A percentile compares a stretch with the other conserved stretches of the same genome.
Conservation (phyloP, 257 asterid species). For the Penstemon eatonii region DNA sequence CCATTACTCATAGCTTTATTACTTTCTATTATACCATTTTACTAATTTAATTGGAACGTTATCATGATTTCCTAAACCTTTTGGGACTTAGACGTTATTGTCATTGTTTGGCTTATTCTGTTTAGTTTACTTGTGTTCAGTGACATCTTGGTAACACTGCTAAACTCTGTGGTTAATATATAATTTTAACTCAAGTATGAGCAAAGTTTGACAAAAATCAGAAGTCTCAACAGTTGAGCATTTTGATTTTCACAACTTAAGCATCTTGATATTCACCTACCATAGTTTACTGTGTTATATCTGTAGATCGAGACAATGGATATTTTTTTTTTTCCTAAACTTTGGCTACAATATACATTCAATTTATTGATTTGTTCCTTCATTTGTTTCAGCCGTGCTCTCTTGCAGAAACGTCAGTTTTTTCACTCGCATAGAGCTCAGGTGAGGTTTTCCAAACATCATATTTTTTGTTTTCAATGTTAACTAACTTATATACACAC, state of each 20-base stretch:
- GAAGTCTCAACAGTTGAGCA: not conserved
- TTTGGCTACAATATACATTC: slow-evolving; percentile 15
- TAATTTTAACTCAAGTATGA: slow-evolving; percentile 21
- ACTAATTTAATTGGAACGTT: slow-evolving; percentile 3
- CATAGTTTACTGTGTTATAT: slow-evolving; percentile 16
- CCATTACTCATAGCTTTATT: not conserved
- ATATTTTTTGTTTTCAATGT: slow-evolving; percentile 17
- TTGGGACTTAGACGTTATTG: slow-evolving; percentile 21
- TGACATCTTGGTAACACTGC: slow-evolving; percentile 15
- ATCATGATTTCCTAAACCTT: slow-evolving; percentile 3
- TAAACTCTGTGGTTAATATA: not conserved
- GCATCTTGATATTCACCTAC: slow-evolving; percentile 9
- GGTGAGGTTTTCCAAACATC: slow-evolving; percentile 47
- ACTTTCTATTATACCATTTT: not conserved
- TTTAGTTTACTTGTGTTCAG: not conserved
- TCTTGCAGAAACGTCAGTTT: slow-evolving; percentile 93
- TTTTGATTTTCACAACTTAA: not conserved
- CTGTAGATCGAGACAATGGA: slow-evolving; percentile 7
- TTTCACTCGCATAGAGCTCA: slow-evolving; percentile 99
- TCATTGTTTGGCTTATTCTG: slow-evolving; percentile 6
- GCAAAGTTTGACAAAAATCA: slow-evolving; percentile 17
- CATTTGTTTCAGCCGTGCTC: slow-evolving; percentile 65
- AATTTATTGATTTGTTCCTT: not conserved
- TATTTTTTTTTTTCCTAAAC: slow-evolving; percentile 11
- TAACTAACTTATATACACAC: slow-evolving; percentile 8